Evolutionary conservation across 1,284 basidiomycete genomes (phyloP), one percentile per base, ranked within the genome.

Genomic region (Moniliophthora roreri): DNA sequence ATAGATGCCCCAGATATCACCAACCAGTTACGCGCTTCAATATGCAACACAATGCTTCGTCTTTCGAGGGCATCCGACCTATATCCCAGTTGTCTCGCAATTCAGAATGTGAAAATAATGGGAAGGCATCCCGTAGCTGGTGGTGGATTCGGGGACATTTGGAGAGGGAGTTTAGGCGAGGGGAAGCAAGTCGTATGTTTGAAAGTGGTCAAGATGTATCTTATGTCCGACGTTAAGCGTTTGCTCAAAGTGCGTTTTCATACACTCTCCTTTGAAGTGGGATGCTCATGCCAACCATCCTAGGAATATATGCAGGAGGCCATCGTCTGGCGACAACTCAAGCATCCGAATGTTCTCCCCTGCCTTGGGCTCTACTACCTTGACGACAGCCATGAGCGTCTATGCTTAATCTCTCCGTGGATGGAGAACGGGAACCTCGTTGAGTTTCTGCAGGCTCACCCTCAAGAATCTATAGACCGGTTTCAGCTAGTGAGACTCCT

Each of bases 351-450:
- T 21, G 23, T 52, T 21, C 28, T 52, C 4, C 50, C 40, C 4
- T 52, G 45, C 21, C 34, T 52, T 16, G 50, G 50, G 16, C 34
- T 52, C 1, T 35, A 37, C 42, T 34, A 45, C 11, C 20, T 45
- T 48, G 50, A 41, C 39, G 44, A 49, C 40, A 35, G 45, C 47
- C 51, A 50, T 55, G 18, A 32, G 28, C 57, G 55, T n/a, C 53
- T 52, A 26, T 52, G 24, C 21, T 15, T 52, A 2, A 32, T 52
- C 15, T 52, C 50, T 11, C 50, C 50, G 15, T 52, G 50, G 50
- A 52, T 52, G 50, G 16, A 34, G 18, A 46, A 52, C 11, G 50
- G 50, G 2, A 52, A 39, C 26, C 23, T 52, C 18, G 15, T 37
- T 20, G 15, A 52, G 13, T 52, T 45, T 18, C 21, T 52, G 23